These are phyloP conservation scores for Diplocarpon rosae DNA, from an alignment of 2,329 filamentous ascomycete species.

Conservation along the genomic window DNA sequence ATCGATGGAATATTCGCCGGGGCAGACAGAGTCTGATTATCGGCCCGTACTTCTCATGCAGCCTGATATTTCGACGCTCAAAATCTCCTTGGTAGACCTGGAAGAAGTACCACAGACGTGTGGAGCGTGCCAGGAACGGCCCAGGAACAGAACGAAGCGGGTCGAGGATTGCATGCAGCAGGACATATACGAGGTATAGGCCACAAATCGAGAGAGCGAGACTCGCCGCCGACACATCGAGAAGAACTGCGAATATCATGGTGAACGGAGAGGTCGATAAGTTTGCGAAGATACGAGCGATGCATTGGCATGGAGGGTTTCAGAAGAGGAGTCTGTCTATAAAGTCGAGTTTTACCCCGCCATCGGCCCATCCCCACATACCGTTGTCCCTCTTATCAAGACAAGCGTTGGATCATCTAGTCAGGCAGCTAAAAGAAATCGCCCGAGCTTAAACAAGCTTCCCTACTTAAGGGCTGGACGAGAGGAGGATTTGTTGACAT, in stretches of 20 bases:
- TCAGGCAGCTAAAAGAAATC: no score
- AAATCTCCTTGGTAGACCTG: constrained; percentile 30
- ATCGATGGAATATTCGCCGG: constrained; percentile 36
- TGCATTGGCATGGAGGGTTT: no score
- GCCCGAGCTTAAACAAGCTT: no score
- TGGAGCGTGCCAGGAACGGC: constrained; percentile 34
- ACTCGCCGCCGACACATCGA: constrained; percentile 2
- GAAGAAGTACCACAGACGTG: constrained; percentile 34
- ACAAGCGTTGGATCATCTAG: no score
- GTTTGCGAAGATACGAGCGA: no score
- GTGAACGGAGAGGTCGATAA: not conserved
- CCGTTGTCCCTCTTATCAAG: no score
- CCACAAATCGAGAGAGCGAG: not conserved
- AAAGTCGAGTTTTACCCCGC: no score
- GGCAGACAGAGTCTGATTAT: constrained; percentile 39
- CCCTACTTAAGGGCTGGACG: no score
- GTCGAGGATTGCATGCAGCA: constrained; percentile 6
- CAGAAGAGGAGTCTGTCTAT: no score
- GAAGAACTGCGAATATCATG: constrained; percentile 1
- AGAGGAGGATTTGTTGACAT: no score
- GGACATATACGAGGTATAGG: constrained; percentile 2
- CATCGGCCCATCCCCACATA: no score
- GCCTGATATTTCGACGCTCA: constrained; percentile 29
- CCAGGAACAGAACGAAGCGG: constrained; percentile 34
- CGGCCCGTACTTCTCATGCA: constrained; percentile 32